Evolutionary conservation across 345 rosid genomes (phyloP), one percentile per base, ranked within the genome.

Genomic region (Luvunga scandens): DNA sequence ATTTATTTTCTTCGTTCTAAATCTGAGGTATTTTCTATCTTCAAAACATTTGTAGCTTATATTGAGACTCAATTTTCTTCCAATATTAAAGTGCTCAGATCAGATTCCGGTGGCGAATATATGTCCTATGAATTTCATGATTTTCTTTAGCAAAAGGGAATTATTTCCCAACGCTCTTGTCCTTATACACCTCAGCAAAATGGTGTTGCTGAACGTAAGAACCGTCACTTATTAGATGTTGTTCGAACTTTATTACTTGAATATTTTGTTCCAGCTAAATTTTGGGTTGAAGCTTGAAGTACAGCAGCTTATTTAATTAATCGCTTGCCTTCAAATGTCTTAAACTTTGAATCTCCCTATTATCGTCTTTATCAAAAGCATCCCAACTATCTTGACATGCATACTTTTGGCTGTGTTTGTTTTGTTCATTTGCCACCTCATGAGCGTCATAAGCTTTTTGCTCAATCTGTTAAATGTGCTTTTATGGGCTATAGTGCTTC

Each of bases 141-240:
- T 61, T 75, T 45, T 57, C 19, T 76, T 0, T 6, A 50, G 0
- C 9, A 64, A 4, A 65, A 65, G 16, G 74, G 80, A 4, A 81
- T 71, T 38, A 0, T 76, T 7, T 81, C 66, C 1, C 50, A 81
- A 4, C 25, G 33, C 0, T 81, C 68, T 10, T 81, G 38, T 55
- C 38, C 77, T 24, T 71, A 53, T 9, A 77, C 71, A 3, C 77
- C 80, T 24, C 36, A 81, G 7, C 34, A 76, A 31, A 65, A 81
- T 61, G 71, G 53, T 0, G 66, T 65, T 0, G 50, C 2, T 0
- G 53, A 81, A 22, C 5, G 76, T 0, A 80, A 80, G 33, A 63
- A 77, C 28, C n/a, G 66, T 8, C 78, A 81, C n/a, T n/a, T 77
- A 3, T 42, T 81, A 9, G 71, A 81, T 16, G 25, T 66, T 16